Percentiles rank a stretch among this genome's conserved stretches.
Evolutionary conservation across 2,329 filamentous ascomycete species (phyloP).

Genomic region (Penicillium oxalicum): DNA sequence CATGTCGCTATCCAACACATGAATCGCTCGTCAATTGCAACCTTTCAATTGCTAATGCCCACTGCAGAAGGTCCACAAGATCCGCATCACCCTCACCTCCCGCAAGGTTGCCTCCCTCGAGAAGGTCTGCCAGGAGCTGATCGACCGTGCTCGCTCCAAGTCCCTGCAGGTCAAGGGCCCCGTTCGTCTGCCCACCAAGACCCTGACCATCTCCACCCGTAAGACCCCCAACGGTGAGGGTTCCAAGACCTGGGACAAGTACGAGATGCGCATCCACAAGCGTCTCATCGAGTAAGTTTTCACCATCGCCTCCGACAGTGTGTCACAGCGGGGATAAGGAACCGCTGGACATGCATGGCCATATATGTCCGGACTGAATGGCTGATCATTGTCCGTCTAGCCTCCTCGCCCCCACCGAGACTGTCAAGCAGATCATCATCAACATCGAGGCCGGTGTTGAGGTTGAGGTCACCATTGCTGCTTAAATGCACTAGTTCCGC

Average conservation of each 20-base stretch:
- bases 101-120: constrained; percentile 94
- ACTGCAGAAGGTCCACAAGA: constrained; percentile 82
- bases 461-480: constrained; percentile 50
- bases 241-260: constrained; percentile 99
- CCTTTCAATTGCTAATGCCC: constrained; percentile 11
- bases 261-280: constrained; percentile 99
- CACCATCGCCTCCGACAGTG: background rate
- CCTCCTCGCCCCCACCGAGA: constrained; percentile 93
- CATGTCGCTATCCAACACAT: constrained; percentile 8
- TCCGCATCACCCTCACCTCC: constrained; percentile 94
- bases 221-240: constrained; percentile 99
- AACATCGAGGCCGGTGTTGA: constrained; percentile 51
- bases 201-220: constrained; percentile 90
- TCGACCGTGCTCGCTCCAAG: constrained; percentile 98
- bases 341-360: background rate
- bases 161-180: constrained; percentile 97
- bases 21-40: background rate
- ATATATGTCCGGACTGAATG: constrained; percentile 9
- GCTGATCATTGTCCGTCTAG: constrained; percentile 35
- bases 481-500: constrained; percentile 34
- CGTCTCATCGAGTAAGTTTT: constrained; percentile 78
- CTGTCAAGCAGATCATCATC: constrained; percentile 50
- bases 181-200: constrained; percentile 96
- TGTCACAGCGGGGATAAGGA: background rate
- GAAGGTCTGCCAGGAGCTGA: constrained; percentile 97